phyloP scores from a whole-genome alignment of 257 asterid species.

The Thymus quinquecostatus region DNA sequence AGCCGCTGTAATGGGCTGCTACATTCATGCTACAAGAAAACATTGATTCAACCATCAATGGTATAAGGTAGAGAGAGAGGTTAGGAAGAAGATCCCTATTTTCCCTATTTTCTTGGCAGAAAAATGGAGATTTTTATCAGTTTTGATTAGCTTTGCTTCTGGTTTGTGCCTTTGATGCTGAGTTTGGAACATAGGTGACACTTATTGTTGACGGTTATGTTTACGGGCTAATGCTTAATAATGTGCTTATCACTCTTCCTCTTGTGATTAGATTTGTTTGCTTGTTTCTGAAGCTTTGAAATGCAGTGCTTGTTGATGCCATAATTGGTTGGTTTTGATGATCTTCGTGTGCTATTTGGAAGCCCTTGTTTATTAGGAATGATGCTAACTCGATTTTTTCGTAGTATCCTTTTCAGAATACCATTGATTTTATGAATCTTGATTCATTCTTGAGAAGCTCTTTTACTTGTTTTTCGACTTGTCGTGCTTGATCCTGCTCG shows the following conservation, averaged over 20 bases:
- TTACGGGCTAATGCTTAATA: conserved; percentile 28
- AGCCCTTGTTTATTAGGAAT: background rate
- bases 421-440: background rate
- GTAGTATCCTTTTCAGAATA: background rate
- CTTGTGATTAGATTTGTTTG: background rate
- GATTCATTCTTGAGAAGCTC: background rate
- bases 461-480: conserved; percentile 4
- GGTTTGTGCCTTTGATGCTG: conserved; percentile 32
- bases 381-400: background rate
- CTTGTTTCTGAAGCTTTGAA: background rate
- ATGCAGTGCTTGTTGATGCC: background rate
- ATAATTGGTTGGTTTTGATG: background rate
- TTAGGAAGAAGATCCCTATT: conserved; percentile 27
- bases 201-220: conserved; percentile 15
- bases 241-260: conserved; percentile 19
- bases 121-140: conserved; percentile 32
- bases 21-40: conserved; percentile 44
- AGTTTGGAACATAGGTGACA: conserved; percentile 32
- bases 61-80: conserved; percentile 38
- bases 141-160: conserved; percentile 45
- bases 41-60: conserved; percentile 35
- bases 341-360: background rate
- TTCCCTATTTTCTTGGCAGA: conserved; percentile 35
- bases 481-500: background rate
- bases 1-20: conserved; percentile 53